Percentiles rank a stretch among this genome's conserved stretches.
These are phyloP conservation scores for Elsinoe perseae DNA, from an alignment of 2,329 filamentous ascomycete species.

Conservation along the genomic window DNA sequence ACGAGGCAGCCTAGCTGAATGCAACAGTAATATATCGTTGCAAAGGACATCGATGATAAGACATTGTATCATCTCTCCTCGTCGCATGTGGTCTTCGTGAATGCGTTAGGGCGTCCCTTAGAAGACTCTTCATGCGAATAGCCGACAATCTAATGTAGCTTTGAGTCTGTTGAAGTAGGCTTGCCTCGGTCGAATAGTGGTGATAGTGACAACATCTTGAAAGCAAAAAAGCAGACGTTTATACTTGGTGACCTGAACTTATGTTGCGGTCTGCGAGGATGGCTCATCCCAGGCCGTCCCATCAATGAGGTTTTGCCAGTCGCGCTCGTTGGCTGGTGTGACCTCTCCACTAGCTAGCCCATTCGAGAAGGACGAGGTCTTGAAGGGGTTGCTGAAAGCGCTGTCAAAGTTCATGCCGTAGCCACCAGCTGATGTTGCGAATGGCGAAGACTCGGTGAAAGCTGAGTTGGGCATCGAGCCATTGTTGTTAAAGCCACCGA, in stretches of 20 bases:
- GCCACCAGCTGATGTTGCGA: conserved; percentile 21
- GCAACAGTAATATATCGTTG: background rate
- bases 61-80: conserved; percentile 11
- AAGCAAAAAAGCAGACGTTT: background rate
- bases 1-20: conserved; percentile 13
- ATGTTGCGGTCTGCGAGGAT: conserved; percentile 15
- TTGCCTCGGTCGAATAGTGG: conserved; percentile 11
- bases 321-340: conserved; percentile 22
- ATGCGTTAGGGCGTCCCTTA: background rate
- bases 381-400: conserved; percentile 21
- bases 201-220: background rate
- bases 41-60: conserved; percentile 11
- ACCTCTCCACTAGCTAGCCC: conserved; percentile 23
- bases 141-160: conserved; percentile 12
- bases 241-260: background rate
- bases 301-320: conserved; percentile 27
- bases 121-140: conserved; percentile 10
- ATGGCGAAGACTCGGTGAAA: conserved; percentile 23
- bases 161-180: conserved; percentile 14
- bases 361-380: conserved; percentile 15
- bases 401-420: conserved; percentile 22
- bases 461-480: conserved; percentile 22
- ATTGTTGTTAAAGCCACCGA: conserved; percentile 20
- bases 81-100: conserved; percentile 10
- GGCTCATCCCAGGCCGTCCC: conserved; percentile 21